Base-by-base conservation (phyloP, 148 eudicot species). In the Spergularia marina region DNA sequence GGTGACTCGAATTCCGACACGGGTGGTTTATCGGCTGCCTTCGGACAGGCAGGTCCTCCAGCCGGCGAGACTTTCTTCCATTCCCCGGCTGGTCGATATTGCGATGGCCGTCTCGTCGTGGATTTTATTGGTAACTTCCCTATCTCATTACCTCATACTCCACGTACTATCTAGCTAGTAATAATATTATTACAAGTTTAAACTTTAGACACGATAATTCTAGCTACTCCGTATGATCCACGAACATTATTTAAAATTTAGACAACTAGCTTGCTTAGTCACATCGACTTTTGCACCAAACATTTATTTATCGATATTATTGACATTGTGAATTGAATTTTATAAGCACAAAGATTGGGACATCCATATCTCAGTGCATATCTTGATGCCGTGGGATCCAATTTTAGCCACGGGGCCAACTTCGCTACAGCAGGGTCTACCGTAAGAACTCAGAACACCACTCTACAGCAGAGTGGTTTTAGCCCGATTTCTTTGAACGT, bases 1-100 rank as follows among this genome's bases (percentile, higher is more conserved):
- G 98, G 98, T 0, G 98, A 93, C 85, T 93, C 98, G 0, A 93
- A 93, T 54, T 93, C 98, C 20, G 98, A 93, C 81, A 91, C 97
- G 12, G 98, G 98, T 3, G 92, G 97, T 39, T 78, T 88, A 20
- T 93, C 98, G 5, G 98, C 98, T 0, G 91, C 91, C 17, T 94
- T 94, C 39, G 98, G 98, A 12, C 98, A 88, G 70, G 85, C 80
- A 36, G 82, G 80, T 20, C 82, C 89, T 0, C 98, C 98, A 4
- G 70, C 83, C 49, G 98, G 98, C 7, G 86, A 87, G 83, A 76
- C 97, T 17, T 91, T 74, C 68, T 93, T 93, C 75, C 86, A 77
- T 18, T 70, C 64, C 74, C 94, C 98, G 15, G 86, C 94, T 13
- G 94, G 98, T 3, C 55, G 97, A 61, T 89, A 82, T 66, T 85